Conservation (phyloP, 495 filamentous ascomycete genomes). For the Hyaloscypha bicolor region DNA sequence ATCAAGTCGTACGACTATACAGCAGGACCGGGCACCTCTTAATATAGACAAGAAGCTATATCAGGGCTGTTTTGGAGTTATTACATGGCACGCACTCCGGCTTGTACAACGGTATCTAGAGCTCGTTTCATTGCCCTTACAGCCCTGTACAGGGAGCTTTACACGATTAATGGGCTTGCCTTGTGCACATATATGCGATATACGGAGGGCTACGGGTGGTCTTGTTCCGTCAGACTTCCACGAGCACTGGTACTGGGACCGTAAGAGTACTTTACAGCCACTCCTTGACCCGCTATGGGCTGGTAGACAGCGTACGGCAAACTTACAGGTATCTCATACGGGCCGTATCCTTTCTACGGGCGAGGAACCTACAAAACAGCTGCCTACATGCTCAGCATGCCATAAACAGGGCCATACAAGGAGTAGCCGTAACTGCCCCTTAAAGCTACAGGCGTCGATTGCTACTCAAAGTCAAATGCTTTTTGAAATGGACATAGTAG, state of each 20-base stretch:
- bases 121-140: neutral
- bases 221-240: neutral
- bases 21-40: neutral
- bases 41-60: constrained; percentile 6
- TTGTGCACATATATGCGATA: constrained; percentile 2
- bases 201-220: neutral
- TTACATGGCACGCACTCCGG: neutral
- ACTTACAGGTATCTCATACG: neutral
- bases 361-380: neutral
- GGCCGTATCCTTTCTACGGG: neutral
- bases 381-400: neutral
- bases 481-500: neutral
- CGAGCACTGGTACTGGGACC: constrained; percentile 3
- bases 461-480: constrained; percentile 4
- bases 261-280: constrained; percentile 5
- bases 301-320: neutral
- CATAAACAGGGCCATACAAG: neutral
- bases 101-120: neutral
- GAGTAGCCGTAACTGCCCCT: neutral
- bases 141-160: constrained; percentile 2
- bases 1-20: constrained; percentile 2
- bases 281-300: constrained; percentile 2
- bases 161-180: neutral
- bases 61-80: neutral
- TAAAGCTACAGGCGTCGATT: constrained; percentile 1